phyloP scores from a whole-genome alignment of 2,329 filamentous ascomycete species.

The Thermoascus crustaceus region DNA sequence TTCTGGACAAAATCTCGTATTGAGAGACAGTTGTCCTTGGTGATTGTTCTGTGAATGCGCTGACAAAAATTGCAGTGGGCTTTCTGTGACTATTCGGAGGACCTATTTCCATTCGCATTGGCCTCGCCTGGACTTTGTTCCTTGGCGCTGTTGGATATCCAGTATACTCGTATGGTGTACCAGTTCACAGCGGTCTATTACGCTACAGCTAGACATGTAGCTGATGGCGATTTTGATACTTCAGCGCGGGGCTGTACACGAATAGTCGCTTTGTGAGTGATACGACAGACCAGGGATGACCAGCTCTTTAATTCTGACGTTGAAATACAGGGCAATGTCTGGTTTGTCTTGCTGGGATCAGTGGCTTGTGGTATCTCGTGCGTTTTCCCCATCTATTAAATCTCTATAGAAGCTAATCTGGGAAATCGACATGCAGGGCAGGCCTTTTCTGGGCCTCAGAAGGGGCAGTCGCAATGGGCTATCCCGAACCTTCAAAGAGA shows the following conservation, averaged over 20 bases:
- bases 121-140: conserved; percentile 38
- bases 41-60: neutral
- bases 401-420: no score
- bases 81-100: conserved; percentile 41
- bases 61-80: conserved; percentile 37
- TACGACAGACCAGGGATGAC: no score
- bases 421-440: conserved; percentile 25
- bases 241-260: conserved; percentile 39
- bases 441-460: conserved; percentile 46
- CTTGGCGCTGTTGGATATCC: conserved; percentile 41
- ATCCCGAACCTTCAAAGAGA: conserved; percentile 40
- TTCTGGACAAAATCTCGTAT: no score
- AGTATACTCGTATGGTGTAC: conserved; percentile 30
- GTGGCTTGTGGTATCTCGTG: conserved; percentile 40
- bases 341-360: conserved; percentile 45
- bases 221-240: neutral
- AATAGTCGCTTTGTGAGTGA: conserved; percentile 23
- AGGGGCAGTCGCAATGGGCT: conserved; percentile 43
- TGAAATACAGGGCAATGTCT: conserved; percentile 36
- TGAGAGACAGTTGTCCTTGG: conserved; percentile 9
- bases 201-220: neutral
- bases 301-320: conserved; percentile 9
- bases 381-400: conserved; percentile 5
- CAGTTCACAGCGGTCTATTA: neutral
- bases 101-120: conserved; percentile 43